phyloP scores from a whole-genome alignment of 768 basidiomycete species.

The Hericium alpestre region DNA sequence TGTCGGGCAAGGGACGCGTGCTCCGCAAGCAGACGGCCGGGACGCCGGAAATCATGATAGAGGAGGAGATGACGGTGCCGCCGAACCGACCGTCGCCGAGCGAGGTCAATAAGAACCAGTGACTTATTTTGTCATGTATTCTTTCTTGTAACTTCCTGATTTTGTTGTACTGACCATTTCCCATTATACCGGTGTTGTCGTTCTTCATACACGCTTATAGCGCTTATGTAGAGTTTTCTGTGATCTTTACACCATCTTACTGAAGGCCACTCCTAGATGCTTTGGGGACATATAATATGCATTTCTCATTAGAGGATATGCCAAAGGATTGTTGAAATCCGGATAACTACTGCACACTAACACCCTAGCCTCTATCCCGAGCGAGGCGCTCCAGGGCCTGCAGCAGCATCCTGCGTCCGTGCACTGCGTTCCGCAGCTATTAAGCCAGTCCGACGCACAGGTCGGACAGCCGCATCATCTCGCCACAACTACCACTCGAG shows the following conservation, averaged over 20 bases:
- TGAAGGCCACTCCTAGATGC: too few species aligned
- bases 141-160: too few species aligned
- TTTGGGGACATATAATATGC: not conserved
- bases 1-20: not conserved
- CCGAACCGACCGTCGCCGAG: not conserved
- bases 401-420: not conserved
- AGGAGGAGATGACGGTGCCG: conserved; percentile 24
- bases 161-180: too few species aligned
- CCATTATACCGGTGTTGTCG: too few species aligned
- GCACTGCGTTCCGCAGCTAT: conserved; percentile 6
- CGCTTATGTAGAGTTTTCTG: too few species aligned
- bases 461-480: conserved; percentile 5
- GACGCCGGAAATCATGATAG: conserved; percentile 16
- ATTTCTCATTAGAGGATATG: not conserved
- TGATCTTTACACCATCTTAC: too few species aligned
- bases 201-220: too few species aligned
- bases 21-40: not conserved
- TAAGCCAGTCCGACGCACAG: conserved; percentile 7
- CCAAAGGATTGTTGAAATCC: conserved; percentile 78
- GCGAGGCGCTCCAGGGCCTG: not conserved
- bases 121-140: too few species aligned
- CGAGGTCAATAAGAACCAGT: too few species aligned
- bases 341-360: conserved; percentile 32
- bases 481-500: conserved; percentile 10
- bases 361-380: conserved; percentile 16